Percentiles rank a stretch among this genome's conserved stretches.
phyloP scores from a whole-genome alignment of 2,329 filamentous ascomycete genomes.

The Chaetothyriales sp. region DNA sequence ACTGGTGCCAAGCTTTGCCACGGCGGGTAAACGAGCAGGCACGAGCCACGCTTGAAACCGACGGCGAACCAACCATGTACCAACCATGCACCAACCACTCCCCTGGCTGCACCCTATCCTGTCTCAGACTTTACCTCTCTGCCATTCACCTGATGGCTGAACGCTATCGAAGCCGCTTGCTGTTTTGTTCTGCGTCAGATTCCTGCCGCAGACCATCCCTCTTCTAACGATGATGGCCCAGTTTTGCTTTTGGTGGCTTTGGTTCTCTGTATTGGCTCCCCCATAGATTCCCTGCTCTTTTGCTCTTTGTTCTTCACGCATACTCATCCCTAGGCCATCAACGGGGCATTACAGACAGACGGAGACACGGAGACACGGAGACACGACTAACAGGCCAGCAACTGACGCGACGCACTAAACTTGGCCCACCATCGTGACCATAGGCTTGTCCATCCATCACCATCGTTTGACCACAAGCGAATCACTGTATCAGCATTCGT shows the following conservation, averaged over 20 bases:
- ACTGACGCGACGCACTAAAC: neutral
- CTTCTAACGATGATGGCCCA: neutral
- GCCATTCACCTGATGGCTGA: neutral
- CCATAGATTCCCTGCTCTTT: neutral
- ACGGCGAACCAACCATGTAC: too few species aligned
- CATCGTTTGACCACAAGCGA: neutral
- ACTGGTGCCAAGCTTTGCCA: neutral
- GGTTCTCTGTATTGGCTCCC: neutral
- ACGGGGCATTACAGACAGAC: too few species aligned
- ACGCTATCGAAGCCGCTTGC: neutral
- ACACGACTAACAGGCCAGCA: too few species aligned
- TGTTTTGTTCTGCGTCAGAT: neutral
- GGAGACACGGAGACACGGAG: too few species aligned
- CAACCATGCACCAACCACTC: too few species aligned
- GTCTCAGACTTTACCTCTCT: neutral
- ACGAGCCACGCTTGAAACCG: neutral
- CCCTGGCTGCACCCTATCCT: neutral
- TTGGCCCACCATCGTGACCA: neutral
- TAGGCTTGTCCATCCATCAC: too few species aligned
- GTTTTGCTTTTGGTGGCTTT: neutral
- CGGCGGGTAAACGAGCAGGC: neutral
- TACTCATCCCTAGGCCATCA: too few species aligned
- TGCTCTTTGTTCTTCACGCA: too few species aligned
- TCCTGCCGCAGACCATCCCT: neutral
- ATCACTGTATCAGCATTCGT: neutral